Percentiles rank a stretch among this genome's conserved stretches.
phyloP scores from a whole-genome alignment of 257 asterid species.

The Nyctanthes arbortristis region DNA sequence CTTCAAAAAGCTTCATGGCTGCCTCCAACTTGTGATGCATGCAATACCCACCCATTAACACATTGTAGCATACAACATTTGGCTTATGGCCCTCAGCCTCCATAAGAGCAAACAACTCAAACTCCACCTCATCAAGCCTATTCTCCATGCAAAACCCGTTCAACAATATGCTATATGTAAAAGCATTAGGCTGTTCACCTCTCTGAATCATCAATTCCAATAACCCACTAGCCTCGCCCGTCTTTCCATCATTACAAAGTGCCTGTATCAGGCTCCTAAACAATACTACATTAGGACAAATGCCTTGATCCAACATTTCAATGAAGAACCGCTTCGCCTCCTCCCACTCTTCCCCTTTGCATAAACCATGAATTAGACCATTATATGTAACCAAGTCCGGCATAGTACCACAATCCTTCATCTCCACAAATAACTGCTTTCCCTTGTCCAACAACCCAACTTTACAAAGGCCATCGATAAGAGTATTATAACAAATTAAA shows the following conservation, averaged over 20 bases:
- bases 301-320: slow-evolving; percentile 64
- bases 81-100: slow-evolving; percentile 45
- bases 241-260: slow-evolving; percentile 62
- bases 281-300: slow-evolving; percentile 57
- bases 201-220: too few relatives aligned
- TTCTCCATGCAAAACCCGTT: slow-evolving; percentile 58
- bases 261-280: slow-evolving; percentile 53
- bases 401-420: slow-evolving; percentile 51
- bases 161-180: too few relatives aligned
- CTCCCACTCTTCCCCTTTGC: slow-evolving; percentile 50
- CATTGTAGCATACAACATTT: too few relatives aligned
- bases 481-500: slow-evolving; percentile 49
- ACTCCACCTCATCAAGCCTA: slow-evolving; percentile 49
- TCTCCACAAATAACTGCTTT: slow-evolving; percentile 52
- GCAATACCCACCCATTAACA: slow-evolving; percentile 70
- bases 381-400: slow-evolving; percentile 58
- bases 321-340: slow-evolving; percentile 50
- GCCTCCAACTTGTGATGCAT: slow-evolving; percentile 41
- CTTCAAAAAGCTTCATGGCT: slow-evolving; percentile 51
- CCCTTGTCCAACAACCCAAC: too few relatives aligned
- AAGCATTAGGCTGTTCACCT: too few relatives aligned
- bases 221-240: too few relatives aligned
- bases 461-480: slow-evolving; percentile 65
- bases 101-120: slow-evolving; percentile 56
- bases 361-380: slow-evolving; percentile 54